Evolutionary conservation across 306 rosid genomes (phyloP).

Genomic region (Inga laurina): DNA sequence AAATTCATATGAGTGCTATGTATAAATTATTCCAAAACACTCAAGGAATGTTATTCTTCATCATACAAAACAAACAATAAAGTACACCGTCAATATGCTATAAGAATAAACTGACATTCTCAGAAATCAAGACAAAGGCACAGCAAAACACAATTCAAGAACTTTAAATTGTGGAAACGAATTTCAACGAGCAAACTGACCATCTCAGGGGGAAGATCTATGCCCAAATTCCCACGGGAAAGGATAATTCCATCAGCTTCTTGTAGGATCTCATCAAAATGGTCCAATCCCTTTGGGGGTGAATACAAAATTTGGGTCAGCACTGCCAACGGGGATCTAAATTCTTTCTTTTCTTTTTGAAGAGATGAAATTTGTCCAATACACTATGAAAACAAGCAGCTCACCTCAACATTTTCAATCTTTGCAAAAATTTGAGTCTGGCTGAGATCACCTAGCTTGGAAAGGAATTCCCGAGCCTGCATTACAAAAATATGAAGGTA

Average conservation of each 20-base stretch:
- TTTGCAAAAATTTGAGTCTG: slow-evolving; percentile 92
- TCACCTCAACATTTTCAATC: slow-evolving; percentile 88
- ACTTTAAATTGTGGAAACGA: slow-evolving; percentile 24
- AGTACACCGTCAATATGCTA: background rate
- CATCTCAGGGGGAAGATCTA: slow-evolving; percentile 98
- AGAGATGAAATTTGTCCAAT: background rate
- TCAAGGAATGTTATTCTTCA: background rate
- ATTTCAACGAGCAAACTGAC: slow-evolving; percentile 43
- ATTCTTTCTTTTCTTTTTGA: background rate
- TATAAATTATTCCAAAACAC: background rate
- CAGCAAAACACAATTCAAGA: background rate
- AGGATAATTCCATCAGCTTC: slow-evolving; percentile 96
- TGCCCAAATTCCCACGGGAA: slow-evolving; percentile 92
- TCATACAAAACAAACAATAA: background rate
- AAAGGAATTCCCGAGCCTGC: slow-evolving; percentile 91
- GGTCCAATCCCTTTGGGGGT: slow-evolving; percentile 65
- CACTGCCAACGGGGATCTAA: slow-evolving; percentile 18
- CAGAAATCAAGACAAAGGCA: background rate
- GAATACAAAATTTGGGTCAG: background rate
- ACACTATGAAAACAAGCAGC: slow-evolving; percentile 29
- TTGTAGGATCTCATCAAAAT: slow-evolving; percentile 91
- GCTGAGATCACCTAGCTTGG: slow-evolving; percentile 66
- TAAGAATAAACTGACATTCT: background rate
- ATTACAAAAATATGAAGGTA: slow-evolving; percentile 25
- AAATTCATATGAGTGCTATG: background rate